Conservation (phyloP, 192 early-diverging fungal species). For the Spinellus fusiger region DNA sequence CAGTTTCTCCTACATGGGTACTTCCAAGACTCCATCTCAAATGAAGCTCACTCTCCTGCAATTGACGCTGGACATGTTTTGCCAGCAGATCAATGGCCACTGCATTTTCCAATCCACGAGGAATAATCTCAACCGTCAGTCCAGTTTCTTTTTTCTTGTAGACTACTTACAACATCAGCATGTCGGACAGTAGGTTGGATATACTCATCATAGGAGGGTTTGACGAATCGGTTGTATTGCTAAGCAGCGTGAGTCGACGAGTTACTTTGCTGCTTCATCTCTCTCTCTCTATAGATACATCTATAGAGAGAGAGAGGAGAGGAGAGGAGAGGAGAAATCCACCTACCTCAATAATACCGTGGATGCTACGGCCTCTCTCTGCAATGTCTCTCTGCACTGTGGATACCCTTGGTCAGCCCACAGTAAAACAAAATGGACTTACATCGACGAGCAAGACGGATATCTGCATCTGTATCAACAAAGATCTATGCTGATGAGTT, state of each 20-base stretch:
- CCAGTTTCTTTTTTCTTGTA: not conserved
- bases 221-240: slow-evolving; percentile 92
- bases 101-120: slow-evolving; percentile 84
- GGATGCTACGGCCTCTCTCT: slow-evolving; percentile 81
- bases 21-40: slow-evolving; percentile 52
- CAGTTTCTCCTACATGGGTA: slow-evolving; percentile 22
- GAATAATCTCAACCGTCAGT: slow-evolving; percentile 63
- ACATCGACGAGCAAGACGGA: slow-evolving; percentile 83
- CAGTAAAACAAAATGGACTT: slow-evolving; percentile 19
- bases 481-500: slow-evolving; percentile 54
- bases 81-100: slow-evolving; percentile 90
- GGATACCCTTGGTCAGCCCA: not conserved
- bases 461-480: slow-evolving; percentile 93
- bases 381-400: slow-evolving; percentile 85
- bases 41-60: slow-evolving; percentile 61
- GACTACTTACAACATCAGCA: slow-evolving; percentile 69
- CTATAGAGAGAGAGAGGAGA: no score
- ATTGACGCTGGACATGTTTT: slow-evolving; percentile 81
- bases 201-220: slow-evolving; percentile 88
- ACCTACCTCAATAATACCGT: slow-evolving; percentile 69
- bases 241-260: not conserved
- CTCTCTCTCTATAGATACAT: not conserved
- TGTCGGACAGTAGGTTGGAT: slow-evolving; percentile 90
- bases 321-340: no score
- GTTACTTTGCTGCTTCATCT: not conserved